Evolutionary conservation across 2,329 filamentous ascomycete genomes (phyloP).

Genomic region (Fusarium caatingaense): DNA sequence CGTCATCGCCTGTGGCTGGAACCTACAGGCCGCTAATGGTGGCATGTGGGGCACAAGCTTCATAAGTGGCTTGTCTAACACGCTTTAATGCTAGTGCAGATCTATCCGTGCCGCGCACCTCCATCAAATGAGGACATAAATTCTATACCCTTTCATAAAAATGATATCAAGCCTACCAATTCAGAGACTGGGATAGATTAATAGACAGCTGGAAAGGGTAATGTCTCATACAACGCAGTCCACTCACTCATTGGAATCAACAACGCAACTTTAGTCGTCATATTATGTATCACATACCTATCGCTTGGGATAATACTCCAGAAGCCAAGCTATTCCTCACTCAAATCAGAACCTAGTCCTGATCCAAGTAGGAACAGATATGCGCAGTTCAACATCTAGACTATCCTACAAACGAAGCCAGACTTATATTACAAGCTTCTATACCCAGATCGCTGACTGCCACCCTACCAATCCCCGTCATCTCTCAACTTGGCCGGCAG

Average conservation of each 20-base stretch:
- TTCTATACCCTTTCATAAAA: conserved; percentile 2
- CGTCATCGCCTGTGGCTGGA: conserved; percentile 53
- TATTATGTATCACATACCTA: conserved; percentile 4
- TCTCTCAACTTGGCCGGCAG: conserved; percentile 53
- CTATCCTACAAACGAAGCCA: conserved; percentile 18
- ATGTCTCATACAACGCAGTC: background rate
- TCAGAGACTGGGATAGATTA: background rate
- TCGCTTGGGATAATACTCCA: conserved; percentile 3
- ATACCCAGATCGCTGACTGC: conserved; percentile 26
- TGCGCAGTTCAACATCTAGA: background rate
- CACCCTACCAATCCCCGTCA: conserved; percentile 41
- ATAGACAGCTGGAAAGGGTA: background rate
- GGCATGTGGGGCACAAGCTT: conserved; percentile 21
- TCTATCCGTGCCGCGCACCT: background rate
- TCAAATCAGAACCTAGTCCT: conserved; percentile 15
- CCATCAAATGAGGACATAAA: conserved; percentile 20
- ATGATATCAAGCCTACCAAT: conserved; percentile 6
- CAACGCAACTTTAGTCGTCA: background rate
- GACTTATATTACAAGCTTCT: background rate
- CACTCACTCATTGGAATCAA: background rate
- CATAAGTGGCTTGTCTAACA: conserved; percentile 27
- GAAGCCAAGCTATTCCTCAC: background rate
- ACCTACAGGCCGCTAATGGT: conserved; percentile 25
- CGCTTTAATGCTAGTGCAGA: conserved; percentile 10
- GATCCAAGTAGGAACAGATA: conserved; percentile 10